Conservation (phyloP, 768 basidiomycete species). For the Flagelloscypha sp. region DNA sequence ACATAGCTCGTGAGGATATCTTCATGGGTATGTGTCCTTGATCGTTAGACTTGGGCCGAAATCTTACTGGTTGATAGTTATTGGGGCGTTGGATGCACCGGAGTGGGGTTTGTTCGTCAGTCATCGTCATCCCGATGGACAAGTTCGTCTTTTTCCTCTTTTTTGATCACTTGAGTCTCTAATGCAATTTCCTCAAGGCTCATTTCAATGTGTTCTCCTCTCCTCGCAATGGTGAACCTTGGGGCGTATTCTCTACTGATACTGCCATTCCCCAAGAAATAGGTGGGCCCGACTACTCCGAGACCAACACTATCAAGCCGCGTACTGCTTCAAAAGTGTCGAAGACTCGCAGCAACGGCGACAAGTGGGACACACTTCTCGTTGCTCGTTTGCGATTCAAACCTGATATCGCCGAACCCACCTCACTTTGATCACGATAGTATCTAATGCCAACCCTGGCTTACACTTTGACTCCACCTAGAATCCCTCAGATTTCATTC, state of each 20-base stretch:
- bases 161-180: not conserved
- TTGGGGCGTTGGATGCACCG: slow-evolving; percentile 62
- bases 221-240: slow-evolving; percentile 30
- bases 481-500: too few species aligned
- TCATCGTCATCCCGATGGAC: slow-evolving; percentile 40
- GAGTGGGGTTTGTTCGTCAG: slow-evolving; percentile 74
- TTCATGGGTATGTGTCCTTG: slow-evolving; percentile 29
- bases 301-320: slow-evolving; percentile 12
- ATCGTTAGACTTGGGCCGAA: not conserved
- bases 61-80: slow-evolving; percentile 27
- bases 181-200: slow-evolving; percentile 17
- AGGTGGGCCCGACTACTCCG: slow-evolving; percentile 22
- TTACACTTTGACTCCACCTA: too few species aligned
- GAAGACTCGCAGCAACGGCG: slow-evolving; percentile 7
- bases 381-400: slow-evolving; percentile 36
- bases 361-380: slow-evolving; percentile 32
- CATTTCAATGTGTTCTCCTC: slow-evolving; percentile 41
- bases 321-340: slow-evolving; percentile 31
- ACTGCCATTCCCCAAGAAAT: slow-evolving; percentile 18
- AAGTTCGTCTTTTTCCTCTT: slow-evolving; percentile 15
- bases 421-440: slow-evolving; percentile 17
- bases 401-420: slow-evolving; percentile 28
- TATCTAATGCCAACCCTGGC: too few species aligned
- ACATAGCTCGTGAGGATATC: slow-evolving; percentile 51
- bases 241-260: slow-evolving; percentile 41